Evolutionary conservation across 2,329 filamentous ascomycete species (phyloP).

Genomic region (Mycosphaerella sp.): DNA sequence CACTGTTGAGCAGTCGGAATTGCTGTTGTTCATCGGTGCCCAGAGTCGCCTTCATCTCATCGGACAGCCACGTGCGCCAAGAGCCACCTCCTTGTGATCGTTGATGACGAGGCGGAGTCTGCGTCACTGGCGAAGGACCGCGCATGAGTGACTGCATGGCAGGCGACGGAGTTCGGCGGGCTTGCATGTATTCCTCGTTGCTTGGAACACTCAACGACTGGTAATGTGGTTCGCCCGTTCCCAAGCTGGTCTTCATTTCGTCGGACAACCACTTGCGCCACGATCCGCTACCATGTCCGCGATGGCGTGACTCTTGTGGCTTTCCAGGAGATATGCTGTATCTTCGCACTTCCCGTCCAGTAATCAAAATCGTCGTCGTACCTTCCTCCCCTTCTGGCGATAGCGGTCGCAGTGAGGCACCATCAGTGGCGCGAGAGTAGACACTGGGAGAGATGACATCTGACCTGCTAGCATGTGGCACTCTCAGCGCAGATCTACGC

Average conservation of each 20-base stretch:
- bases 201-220: slow-evolving; percentile 4
- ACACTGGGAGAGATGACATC: slow-evolving; percentile 39
- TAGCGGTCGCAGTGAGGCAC: slow-evolving; percentile 30
- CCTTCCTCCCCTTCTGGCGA: slow-evolving; percentile 26
- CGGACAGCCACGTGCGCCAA: slow-evolving; percentile 13
- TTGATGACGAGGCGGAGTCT: background rate
- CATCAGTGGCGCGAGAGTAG: slow-evolving; percentile 42
- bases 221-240: slow-evolving; percentile 1
- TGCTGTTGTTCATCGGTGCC: slow-evolving; percentile 10
- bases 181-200: slow-evolving; percentile 5
- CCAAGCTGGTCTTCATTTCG: slow-evolving; percentile 35
- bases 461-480: slow-evolving; percentile 8
- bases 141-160: slow-evolving; percentile 3
- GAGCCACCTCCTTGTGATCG: slow-evolving; percentile 1
- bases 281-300: slow-evolving; percentile 35
- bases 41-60: slow-evolving; percentile 12
- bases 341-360: slow-evolving; percentile 40
- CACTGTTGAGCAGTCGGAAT: slow-evolving; percentile 9
- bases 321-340: slow-evolving; percentile 35
- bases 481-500: slow-evolving; percentile 21
- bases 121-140: slow-evolving; percentile 23
- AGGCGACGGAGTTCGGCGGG: slow-evolving; percentile 5
- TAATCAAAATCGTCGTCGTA: slow-evolving; percentile 39
- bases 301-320: slow-evolving; percentile 4
- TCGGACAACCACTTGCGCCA: slow-evolving; percentile 45